Conservation (phyloP, 2,329 filamentous ascomycete genomes). For the Pezicula rhizophila region DNA sequence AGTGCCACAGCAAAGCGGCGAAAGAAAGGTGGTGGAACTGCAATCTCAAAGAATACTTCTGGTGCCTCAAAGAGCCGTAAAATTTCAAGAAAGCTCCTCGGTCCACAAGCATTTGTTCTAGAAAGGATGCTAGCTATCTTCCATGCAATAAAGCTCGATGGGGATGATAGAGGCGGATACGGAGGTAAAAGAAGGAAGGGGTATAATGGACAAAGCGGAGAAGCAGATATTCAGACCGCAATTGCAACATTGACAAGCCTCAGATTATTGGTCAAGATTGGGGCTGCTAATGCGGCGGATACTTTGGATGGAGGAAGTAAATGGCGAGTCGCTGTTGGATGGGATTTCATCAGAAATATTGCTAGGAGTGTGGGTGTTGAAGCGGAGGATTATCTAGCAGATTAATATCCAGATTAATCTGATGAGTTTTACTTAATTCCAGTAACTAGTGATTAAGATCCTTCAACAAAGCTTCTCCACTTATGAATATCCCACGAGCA, state of each 20-base stretch:
- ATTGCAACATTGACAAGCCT: conserved; percentile 70
- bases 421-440: too few relatives aligned
- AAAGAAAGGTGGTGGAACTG: conserved; percentile 38
- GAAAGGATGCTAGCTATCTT: conserved; percentile 77
- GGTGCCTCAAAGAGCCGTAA: conserved; percentile 54
- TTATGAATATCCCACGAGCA: too few relatives aligned
- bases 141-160: conserved; percentile 52
- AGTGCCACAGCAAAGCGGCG: conserved; percentile 28
- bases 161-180: conserved; percentile 18
- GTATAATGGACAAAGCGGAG: conserved; percentile 24
- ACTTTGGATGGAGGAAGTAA: conserved; percentile 62
- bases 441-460: too few relatives aligned
- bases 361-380: conserved; percentile 73
- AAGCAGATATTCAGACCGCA: conserved; percentile 52
- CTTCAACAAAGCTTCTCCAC: too few relatives aligned
- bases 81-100: conserved; percentile 70
- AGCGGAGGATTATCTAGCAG: conserved; percentile 69
- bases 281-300: conserved; percentile 46
- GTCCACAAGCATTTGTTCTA: conserved; percentile 69
- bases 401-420: conserved; percentile 25
- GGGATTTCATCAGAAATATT: conserved; percentile 67
- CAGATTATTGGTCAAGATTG: conserved; percentile 61
- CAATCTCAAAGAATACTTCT: conserved; percentile 24
- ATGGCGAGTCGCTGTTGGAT: conserved; percentile 74
- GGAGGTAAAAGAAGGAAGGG: conserved; percentile 5